A percentile compares a stretch with the other conserved stretches of the same genome.
These are phyloP conservation scores for Alternaria consortialis DNA, from an alignment of 2,329 filamentous ascomycete species.

Conservation along the genomic window DNA sequence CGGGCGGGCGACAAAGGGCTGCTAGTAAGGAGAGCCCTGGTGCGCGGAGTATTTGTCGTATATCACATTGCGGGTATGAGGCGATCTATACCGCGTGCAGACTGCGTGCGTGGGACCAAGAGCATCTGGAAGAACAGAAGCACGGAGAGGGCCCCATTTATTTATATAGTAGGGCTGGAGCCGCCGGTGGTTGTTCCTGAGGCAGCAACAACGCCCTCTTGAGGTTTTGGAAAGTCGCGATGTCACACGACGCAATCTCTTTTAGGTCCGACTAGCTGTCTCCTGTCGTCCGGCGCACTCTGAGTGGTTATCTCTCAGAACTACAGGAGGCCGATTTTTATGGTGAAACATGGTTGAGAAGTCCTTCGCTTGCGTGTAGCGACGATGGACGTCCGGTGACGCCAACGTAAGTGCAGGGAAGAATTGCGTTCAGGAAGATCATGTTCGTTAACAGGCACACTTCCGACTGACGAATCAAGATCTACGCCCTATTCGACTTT, in stretches of 20 bases:
- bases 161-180: conserved; percentile 20
- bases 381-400: neutral
- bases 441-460: neutral
- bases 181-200: conserved; percentile 9
- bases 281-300: neutral
- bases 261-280: neutral
- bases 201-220: conserved; percentile 9
- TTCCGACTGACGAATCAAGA: neutral
- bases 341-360: neutral
- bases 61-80: conserved; percentile 4
- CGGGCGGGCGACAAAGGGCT: conserved; percentile 14
- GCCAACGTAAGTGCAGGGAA: conserved; percentile 1
- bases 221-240: neutral
- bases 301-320: neutral
- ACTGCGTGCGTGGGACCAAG: neutral
- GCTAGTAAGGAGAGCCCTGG: conserved; percentile 27
- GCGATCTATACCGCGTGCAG: conserved; percentile 4
- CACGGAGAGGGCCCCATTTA: conserved; percentile 9
- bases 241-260: conserved; percentile 5
- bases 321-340: neutral
- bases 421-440: neutral
- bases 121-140: conserved; percentile 3
- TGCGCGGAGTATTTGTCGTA: conserved; percentile 8
- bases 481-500: neutral
- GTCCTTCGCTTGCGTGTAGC: neutral